Percentiles rank a stretch among this genome's conserved stretches.
Conservation (phyloP, 805 yeast species). For the Saturnispora diversa region DNA sequence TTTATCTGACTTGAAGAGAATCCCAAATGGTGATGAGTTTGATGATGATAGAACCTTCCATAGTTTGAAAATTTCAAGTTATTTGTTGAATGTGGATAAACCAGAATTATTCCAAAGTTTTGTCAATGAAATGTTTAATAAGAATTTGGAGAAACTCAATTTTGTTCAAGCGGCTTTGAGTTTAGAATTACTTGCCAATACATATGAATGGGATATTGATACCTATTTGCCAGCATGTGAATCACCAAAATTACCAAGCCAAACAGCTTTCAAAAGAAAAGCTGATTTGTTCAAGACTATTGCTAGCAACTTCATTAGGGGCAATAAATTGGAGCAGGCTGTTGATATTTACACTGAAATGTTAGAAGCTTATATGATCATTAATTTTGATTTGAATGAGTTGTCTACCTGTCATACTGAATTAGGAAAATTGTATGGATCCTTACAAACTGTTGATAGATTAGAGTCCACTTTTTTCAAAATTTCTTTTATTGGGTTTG, state of each 20-base stretch:
- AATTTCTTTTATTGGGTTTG: conserved; percentile 73
- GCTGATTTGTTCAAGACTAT: conserved; percentile 63
- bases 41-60: conserved; percentile 83
- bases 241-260: conserved; percentile 71
- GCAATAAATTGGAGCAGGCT: conserved; percentile 72
- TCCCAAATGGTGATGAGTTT: conserved; percentile 76
- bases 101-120: conserved; percentile 78
- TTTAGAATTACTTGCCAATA: conserved; percentile 66
- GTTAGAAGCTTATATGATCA: conserved; percentile 61
- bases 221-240: conserved; percentile 45
- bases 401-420: conserved; percentile 63
- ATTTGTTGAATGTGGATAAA: conserved; percentile 64
- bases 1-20: conserved; percentile 57
- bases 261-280: conserved; percentile 72
- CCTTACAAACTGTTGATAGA: conserved; percentile 61
- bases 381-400: conserved; percentile 69
- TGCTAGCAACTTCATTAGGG: conserved; percentile 61
- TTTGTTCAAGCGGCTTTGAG: conserved; percentile 78
- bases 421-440: conserved; percentile 58
- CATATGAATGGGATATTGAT: conserved; percentile 66
- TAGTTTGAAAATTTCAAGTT: conserved; percentile 65
- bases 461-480: conserved; percentile 70
- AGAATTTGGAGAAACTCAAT: conserved; percentile 51
- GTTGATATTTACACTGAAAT: conserved; percentile 70
- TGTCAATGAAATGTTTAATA: conserved; percentile 64